Percentiles rank a stretch among this genome's conserved stretches.
phyloP scores from a whole-genome alignment of 2,329 filamentous ascomycete species.

The Colletotrichum endophyticum region DNA sequence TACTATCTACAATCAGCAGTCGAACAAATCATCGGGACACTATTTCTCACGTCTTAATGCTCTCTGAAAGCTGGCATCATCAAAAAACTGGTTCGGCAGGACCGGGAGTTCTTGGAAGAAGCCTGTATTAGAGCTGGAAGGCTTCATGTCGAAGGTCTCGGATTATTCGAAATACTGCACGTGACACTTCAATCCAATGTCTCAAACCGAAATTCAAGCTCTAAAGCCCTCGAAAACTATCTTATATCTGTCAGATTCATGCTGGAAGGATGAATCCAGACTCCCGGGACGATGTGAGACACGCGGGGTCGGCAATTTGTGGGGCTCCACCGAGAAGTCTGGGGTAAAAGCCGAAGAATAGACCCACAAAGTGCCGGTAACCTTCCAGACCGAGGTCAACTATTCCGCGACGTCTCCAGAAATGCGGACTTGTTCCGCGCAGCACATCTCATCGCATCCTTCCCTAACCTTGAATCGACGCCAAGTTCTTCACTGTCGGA shows the following conservation, averaged over 20 bases:
- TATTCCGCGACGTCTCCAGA: not conserved
- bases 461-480: not conserved
- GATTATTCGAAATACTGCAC: not conserved
- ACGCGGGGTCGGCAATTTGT: not conserved
- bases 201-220: too few species aligned
- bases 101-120: constrained; percentile 61
- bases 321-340: not conserved
- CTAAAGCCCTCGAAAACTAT: not conserved
- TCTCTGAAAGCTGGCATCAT: constrained; percentile 58
- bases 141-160: constrained; percentile 38
- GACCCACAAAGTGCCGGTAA: not conserved
- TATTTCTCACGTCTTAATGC: constrained; percentile 51
- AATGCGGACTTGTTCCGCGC: not conserved
- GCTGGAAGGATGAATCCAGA: not conserved
- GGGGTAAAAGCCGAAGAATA: not conserved
- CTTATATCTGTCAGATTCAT: not conserved
- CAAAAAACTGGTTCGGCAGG: constrained; percentile 60
- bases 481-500: not conserved
- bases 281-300: not conserved
- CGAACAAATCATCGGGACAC: not conserved
- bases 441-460: not conserved
- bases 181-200: not conserved
- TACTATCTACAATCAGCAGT: constrained; percentile 36
- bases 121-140: constrained; percentile 51
- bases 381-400: not conserved